These are phyloP conservation scores for Leccinum aurantiacum DNA, from an alignment of 768 basidiomycete species.

Conservation along the genomic window DNA sequence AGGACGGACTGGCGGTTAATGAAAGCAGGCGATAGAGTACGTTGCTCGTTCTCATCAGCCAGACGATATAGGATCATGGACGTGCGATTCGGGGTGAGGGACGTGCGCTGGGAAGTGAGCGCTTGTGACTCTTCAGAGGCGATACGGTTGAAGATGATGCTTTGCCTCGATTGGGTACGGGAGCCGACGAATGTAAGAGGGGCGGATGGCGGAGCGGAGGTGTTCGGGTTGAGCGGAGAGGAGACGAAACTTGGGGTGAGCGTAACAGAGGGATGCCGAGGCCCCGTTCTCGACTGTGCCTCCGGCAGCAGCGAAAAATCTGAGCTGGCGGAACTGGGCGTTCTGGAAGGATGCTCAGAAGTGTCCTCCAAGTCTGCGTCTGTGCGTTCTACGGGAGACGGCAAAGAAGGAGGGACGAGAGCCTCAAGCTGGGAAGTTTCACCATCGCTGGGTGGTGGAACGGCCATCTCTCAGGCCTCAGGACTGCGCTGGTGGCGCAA, in stretches of 20 bases:
- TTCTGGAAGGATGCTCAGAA: slow-evolving; percentile 10
- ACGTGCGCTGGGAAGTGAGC: slow-evolving; percentile 30
- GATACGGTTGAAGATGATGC: slow-evolving; percentile 42
- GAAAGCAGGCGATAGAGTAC: slow-evolving; percentile 35
- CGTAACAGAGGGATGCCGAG: slow-evolving; percentile 27
- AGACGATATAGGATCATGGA: slow-evolving; percentile 72
- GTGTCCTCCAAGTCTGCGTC: slow-evolving; percentile 11
- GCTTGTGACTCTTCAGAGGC: slow-evolving; percentile 46
- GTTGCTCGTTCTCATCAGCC: slow-evolving; percentile 36
- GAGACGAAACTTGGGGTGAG: slow-evolving; percentile 40
- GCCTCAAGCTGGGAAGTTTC: slow-evolving; percentile 27
- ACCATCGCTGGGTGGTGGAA: slow-evolving; percentile 36
- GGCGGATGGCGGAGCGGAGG: slow-evolving; percentile 14
- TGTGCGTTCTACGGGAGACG: slow-evolving; percentile 1
- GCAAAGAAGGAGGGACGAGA: slow-evolving; percentile 13
- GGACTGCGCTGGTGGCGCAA: neutral
- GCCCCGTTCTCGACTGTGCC: slow-evolving; percentile 5
- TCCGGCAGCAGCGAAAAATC: slow-evolving; percentile 34
- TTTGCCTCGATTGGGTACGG: slow-evolving; percentile 41
- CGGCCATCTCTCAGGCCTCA: slow-evolving; percentile 25
- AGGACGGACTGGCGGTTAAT: slow-evolving; percentile 43
- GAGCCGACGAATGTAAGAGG: slow-evolving; percentile 29
- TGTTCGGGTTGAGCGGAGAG: slow-evolving; percentile 53
- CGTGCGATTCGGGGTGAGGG: slow-evolving; percentile 37
- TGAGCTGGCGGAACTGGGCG: slow-evolving; percentile 27